These are phyloP conservation scores for Akanthomyces muscarius DNA, from an alignment of 2,329 filamentous ascomycete species.

Conservation along the genomic window DNA sequence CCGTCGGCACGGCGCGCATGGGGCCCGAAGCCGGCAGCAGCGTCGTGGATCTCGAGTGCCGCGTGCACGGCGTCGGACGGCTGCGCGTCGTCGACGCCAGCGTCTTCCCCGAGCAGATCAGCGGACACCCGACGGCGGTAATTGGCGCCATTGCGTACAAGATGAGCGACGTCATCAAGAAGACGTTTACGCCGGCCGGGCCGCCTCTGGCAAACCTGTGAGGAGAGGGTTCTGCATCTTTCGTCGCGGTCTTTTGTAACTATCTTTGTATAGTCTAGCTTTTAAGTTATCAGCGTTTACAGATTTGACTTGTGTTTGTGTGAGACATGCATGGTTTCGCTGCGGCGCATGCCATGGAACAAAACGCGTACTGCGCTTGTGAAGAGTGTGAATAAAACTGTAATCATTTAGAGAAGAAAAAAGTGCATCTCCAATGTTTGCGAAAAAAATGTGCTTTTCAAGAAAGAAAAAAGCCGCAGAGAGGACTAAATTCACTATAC, in stretches of 20 bases:
- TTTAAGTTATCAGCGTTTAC: not conserved
- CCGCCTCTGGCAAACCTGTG: slow-evolving; percentile 8
- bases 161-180: slow-evolving; percentile 20
- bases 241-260: not conserved
- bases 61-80: slow-evolving; percentile 48
- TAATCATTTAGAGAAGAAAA: not conserved
- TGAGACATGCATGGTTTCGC: not conserved
- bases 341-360: too few relatives aligned
- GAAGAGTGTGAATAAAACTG: not conserved
- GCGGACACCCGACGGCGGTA: slow-evolving; percentile 22
- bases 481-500: not conserved
- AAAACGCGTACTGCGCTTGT: not conserved
- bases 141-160: slow-evolving; percentile 23
- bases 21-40: slow-evolving; percentile 18
- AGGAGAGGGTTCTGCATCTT: too few relatives aligned
- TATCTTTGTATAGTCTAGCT: not conserved
- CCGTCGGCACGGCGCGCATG: slow-evolving; percentile 22
- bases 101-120: slow-evolving; percentile 42
- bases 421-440: not conserved
- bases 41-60: slow-evolving; percentile 47
- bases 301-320: not conserved
- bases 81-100: slow-evolving; percentile 57
- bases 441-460: not conserved
- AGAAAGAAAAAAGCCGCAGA: not conserved
- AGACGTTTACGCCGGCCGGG: slow-evolving; percentile 2